Base-by-base conservation (phyloP, 108 stramenopile species). In the Nitzschia sp. region DNA sequence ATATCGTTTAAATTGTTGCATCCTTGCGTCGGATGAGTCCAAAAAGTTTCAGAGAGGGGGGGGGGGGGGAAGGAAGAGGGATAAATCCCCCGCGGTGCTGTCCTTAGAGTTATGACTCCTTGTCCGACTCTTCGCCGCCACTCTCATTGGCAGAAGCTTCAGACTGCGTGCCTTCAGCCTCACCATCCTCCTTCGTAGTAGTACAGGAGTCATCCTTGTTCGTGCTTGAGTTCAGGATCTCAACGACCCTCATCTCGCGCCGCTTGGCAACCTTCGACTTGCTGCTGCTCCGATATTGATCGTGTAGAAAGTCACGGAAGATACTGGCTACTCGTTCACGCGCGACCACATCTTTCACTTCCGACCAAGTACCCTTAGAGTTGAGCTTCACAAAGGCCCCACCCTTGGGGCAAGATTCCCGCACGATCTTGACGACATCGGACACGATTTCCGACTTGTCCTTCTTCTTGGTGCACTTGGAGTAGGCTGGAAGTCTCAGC, bases 251-350 rank as follows among this genome's bases (percentile, higher is more conserved):
- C 53, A 63, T 46, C 41, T 72, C 60, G 30, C 71, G 29, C 45
- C 71, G 46, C 31, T 64, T 52, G 30, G 50, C 53, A 16, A 72
- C 71, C 50, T 72, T 72, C 8, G 60, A 62, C 28, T 54, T 72
- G 61, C 60, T 62, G 48, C 62, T 63, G 17, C 60, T 62, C 15
- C 71, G 53, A 38, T 72, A 72, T 46, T 72, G 61, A 31, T 72
- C 62, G 19, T 55, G 54, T 9, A 72, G 62, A 30, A 54, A 72
- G 36, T 72, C 71, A 28, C 71, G 71, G 44, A 72, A 72, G 41
- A 63, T 44, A 29, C 47, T 55, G 11, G 66, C 38, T 27, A 67
- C 48, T 26, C 54, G 33, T 36, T 67, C 66, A 6, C 66, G 66
- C 17, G 66, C 41, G 26, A 55, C 45, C 26, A 50, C 36, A 13